Conservation (phyloP, 1,284 basidiomycete species). For the Austroboletus niveus region DNA sequence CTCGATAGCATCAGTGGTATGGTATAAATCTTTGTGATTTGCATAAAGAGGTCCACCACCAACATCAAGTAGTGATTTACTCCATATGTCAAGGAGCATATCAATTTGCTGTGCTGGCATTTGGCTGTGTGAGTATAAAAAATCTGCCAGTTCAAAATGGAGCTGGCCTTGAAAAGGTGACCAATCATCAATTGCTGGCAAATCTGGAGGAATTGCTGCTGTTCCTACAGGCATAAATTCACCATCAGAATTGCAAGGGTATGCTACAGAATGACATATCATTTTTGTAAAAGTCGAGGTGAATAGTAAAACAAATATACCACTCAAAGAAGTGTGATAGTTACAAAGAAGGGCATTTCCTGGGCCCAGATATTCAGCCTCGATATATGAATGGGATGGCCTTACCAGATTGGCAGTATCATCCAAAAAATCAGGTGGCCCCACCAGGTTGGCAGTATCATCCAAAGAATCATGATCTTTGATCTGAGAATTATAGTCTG, state of each 20-base stretch:
- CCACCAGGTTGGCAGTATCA: too few relatives aligned
- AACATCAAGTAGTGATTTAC: constrained; percentile 4
- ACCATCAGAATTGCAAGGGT: background rate
- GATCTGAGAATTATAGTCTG: too few relatives aligned
- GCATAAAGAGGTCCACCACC: background rate
- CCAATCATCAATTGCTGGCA: constrained; percentile 5
- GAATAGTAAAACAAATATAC: too few relatives aligned
- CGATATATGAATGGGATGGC: too few relatives aligned
- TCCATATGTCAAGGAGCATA: constrained; percentile 29
- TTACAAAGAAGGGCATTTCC: too few relatives aligned
- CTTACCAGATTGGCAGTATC: too few relatives aligned
- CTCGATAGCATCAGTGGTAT: background rate
- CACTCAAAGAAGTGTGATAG: too few relatives aligned
- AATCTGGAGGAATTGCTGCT: too few relatives aligned
- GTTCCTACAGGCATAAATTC: background rate
- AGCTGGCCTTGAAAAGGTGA: background rate
- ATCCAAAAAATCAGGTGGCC: too few relatives aligned
- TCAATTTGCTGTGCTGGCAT: constrained; percentile 28
- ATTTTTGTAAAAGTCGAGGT: too few relatives aligned
- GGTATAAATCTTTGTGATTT: constrained; percentile 2
- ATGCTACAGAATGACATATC: background rate
- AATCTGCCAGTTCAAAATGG: constrained; percentile 8
- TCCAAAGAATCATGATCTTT: too few relatives aligned
- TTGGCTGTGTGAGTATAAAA: constrained; percentile 19
- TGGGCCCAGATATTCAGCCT: too few relatives aligned